Conservation (phyloP, 768 basidiomycete genomes). For the Tulasnella sp. region DNA sequence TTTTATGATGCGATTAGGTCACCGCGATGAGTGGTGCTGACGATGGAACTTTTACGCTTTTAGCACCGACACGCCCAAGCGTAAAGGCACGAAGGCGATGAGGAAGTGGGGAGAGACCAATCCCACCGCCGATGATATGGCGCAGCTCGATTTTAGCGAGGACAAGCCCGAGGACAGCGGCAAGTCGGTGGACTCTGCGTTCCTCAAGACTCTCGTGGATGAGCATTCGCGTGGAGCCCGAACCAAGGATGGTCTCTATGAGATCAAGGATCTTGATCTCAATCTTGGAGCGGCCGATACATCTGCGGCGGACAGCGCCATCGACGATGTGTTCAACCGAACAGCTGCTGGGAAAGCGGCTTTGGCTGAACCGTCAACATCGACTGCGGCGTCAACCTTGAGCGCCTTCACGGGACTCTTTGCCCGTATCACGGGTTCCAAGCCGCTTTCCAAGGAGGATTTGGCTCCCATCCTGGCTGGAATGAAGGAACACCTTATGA, state of each 20-base stretch:
- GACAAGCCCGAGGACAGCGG: conserved; percentile 46
- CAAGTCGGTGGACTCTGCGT: conserved; percentile 28
- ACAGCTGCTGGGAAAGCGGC: background rate
- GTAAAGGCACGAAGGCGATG: conserved; percentile 62
- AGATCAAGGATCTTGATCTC: conserved; percentile 84
- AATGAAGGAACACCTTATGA: conserved; percentile 98
- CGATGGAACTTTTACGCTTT: background rate
- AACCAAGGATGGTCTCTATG: conserved; percentile 62
- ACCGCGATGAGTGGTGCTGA: no score
- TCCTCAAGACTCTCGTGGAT: conserved; percentile 36
- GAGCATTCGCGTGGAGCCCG: conserved; percentile 47
- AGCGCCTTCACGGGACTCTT: conserved; percentile 75
- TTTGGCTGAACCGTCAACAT: background rate
- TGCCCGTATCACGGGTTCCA: conserved; percentile 74
- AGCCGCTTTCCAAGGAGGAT: conserved; percentile 75
- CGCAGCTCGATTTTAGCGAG: conserved; percentile 79
- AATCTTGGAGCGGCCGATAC: conserved; percentile 42
- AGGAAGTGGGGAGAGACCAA: conserved; percentile 90
- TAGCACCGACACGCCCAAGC: conserved; percentile 57
- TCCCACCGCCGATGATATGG: conserved; percentile 85
- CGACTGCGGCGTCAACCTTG: conserved; percentile 4
- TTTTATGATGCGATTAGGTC: background rate
- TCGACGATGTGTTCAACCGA: conserved; percentile 54
- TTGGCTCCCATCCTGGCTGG: conserved; percentile 81
- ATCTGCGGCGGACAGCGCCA: conserved; percentile 44